These are phyloP conservation scores for Hibiscus syriacus DNA, from an alignment of 345 rosid genomes.

Conservation along the genomic window DNA sequence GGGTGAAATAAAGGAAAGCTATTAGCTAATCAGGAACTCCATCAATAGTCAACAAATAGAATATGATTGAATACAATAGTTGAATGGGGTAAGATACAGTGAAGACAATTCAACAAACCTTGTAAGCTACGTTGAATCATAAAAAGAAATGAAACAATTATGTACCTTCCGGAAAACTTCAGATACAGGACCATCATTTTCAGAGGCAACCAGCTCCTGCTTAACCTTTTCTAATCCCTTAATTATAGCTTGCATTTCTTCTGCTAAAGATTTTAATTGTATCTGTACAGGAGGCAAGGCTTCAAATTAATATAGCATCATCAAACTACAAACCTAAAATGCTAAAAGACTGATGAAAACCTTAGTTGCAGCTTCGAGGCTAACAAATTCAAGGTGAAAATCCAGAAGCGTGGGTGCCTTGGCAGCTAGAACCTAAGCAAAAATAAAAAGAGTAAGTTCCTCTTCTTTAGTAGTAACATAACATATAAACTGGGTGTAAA, in stretches of 20 bases:
- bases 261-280: constrained; percentile 93
- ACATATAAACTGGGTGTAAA: background rate
- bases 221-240: constrained; percentile 92
- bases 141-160: constrained; percentile 1
- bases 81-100: background rate
- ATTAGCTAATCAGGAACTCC: background rate
- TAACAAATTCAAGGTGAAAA: constrained; percentile 70
- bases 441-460: constrained; percentile 8
- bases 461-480: background rate
- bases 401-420: constrained; percentile 64
- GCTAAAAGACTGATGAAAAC: constrained; percentile 24
- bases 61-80: background rate
- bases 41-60: background rate
- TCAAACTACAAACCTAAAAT: background rate
- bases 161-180: constrained; percentile 82
- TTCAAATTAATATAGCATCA: constrained; percentile 7
- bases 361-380: constrained; percentile 86
- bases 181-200: constrained; percentile 95
- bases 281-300: constrained; percentile 41
- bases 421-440: constrained; percentile 60
- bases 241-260: constrained; percentile 98
- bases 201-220: constrained; percentile 83
- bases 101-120: constrained; percentile 5
- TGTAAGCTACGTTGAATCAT: background rate
- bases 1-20: background rate